Evolutionary conservation across 139 green algal species (phyloP), one percentile per base, ranked within the genome.

Genomic region (Volvox reticuliferus): DNA sequence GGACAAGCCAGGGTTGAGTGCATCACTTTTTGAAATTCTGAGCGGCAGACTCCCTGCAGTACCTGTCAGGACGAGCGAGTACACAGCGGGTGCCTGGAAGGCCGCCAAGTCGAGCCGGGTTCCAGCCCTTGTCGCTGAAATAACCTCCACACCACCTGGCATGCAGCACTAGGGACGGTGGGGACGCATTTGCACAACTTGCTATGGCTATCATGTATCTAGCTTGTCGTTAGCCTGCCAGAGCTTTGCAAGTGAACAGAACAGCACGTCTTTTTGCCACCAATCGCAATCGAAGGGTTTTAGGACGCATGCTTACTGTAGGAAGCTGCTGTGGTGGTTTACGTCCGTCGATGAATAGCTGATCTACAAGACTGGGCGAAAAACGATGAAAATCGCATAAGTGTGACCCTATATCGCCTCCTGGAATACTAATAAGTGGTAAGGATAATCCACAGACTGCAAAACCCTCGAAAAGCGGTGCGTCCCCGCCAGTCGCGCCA

Each of bases 31-130:
- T n/a, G n/a, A n/a, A 55, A 9, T 55, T 5, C 44, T 14, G 44
- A 55, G 44, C 44, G 5, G 44, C 44, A 55, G 44, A 55, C 5
- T 55, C 44, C 44, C 44, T 55, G 44, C 44, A 55, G 44, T 55
- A 94, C 93, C 93, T 82, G 91, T 95, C 32, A 95, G 89, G 18
- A 94, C 91, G 2, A 93, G 55, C 21, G 85, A 65, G 67, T 93
- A 95, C 6, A 87, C 61, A 0, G 50, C 37, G 1, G 93, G 88
- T 2, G 32, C 69, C 5, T 73, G 63, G 44, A 55, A 55, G 24
- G 65, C 30, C 1, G 73, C 73, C 0, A 32, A 65, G n/a, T 81
- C 19, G 0, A 63, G 17, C 1, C 2, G 32, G 22, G 71, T 35
- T 0, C 76, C 20, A 2, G 44, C 67, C 5, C 65, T 24, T 0